These are phyloP conservation scores for Haplosporangium sp. DNA, from an alignment of 371 early-diverging fungal species.

Conservation along the genomic window DNA sequence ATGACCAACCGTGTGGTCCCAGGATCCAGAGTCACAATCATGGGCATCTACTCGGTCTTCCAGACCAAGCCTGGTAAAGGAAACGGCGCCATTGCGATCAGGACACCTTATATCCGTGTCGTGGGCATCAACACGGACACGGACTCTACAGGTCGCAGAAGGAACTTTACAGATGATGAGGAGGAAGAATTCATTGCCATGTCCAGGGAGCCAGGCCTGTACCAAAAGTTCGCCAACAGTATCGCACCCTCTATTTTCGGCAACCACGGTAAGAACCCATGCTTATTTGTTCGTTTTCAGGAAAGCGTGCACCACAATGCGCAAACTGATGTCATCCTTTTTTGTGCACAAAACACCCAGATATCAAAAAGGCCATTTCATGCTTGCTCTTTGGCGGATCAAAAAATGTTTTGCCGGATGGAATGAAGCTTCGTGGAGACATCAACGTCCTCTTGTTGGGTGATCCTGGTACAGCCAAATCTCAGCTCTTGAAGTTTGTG, in stretches of 20 bases:
- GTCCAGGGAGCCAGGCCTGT: slow-evolving; percentile 89
- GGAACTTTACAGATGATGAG: slow-evolving; percentile 88
- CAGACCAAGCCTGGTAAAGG: slow-evolving; percentile 69
- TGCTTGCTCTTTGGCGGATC: slow-evolving; percentile 99
- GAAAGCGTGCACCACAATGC: not conserved
- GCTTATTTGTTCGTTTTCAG: not conserved
- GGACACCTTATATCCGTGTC: slow-evolving; percentile 93
- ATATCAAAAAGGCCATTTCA: slow-evolving; percentile 98
- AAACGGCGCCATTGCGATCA: slow-evolving; percentile 81
- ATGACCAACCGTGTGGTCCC: slow-evolving; percentile 95
- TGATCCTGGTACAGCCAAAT: slow-evolving; percentile 99
- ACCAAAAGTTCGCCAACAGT: slow-evolving; percentile 88
- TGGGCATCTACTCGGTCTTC: slow-evolving; percentile 97
- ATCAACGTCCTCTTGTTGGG: slow-evolving; percentile 99
- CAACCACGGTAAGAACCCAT: slow-evolving; percentile 62
- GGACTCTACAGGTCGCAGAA: slow-evolving; percentile 72
- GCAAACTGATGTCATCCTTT: not conserved
- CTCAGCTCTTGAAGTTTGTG: slow-evolving; percentile 99
- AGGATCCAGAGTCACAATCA: slow-evolving; percentile 93
- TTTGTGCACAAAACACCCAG: slow-evolving; percentile 54
- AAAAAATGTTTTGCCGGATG: slow-evolving; percentile 94
- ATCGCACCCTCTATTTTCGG: slow-evolving; percentile 99
- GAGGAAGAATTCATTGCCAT: slow-evolving; percentile 91
- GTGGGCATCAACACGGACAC: slow-evolving; percentile 90
- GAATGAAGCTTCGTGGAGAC: slow-evolving; percentile 98